Conservation (phyloP, 352 stramenopile genomes). For the Phytophthora sp. region DNA sequence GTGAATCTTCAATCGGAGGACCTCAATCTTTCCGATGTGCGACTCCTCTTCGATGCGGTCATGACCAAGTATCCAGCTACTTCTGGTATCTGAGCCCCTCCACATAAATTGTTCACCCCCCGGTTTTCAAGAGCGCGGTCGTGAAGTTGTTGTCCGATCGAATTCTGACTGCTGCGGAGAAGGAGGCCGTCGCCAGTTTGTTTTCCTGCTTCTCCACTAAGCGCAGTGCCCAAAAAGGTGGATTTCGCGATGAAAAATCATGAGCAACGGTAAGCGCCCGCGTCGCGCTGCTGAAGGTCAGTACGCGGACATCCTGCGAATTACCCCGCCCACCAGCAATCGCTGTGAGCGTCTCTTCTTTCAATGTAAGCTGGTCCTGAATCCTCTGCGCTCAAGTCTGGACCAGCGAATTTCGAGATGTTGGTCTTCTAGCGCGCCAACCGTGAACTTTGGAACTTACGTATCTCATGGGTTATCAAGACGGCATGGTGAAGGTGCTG, state of each 20-base stretch:
- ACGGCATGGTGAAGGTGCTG: no score
- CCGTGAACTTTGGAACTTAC: slow-evolving; percentile 6
- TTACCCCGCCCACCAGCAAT: no score
- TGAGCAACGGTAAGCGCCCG: no score
- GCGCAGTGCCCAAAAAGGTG: not conserved
- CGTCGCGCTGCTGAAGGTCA: no score
- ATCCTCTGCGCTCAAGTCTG: not conserved
- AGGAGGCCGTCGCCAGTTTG: not conserved
- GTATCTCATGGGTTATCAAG: no score
- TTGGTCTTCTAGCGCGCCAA: slow-evolving; percentile 3
- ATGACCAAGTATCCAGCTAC: slow-evolving; percentile 2
- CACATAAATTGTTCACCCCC: not conserved
- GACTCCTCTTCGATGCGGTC: slow-evolving; percentile 9
- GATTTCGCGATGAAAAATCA: no score
- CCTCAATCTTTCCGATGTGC: not conserved
- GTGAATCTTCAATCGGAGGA: not conserved
- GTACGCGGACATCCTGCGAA: no score
- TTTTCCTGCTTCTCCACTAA: not conserved
- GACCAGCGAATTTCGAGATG: slow-evolving; percentile 8
- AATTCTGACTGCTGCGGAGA: not conserved
- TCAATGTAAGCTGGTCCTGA: slow-evolving; percentile 12
- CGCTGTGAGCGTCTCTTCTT: slow-evolving; percentile 12
- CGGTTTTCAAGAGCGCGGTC: not conserved
- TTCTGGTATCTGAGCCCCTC: not conserved
- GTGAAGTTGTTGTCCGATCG: not conserved